Percentiles rank a stretch among this genome's conserved stretches.
These are phyloP conservation scores for Fonsecaea nubica DNA, from an alignment of 2,329 filamentous ascomycete species.

Conservation along the genomic window DNA sequence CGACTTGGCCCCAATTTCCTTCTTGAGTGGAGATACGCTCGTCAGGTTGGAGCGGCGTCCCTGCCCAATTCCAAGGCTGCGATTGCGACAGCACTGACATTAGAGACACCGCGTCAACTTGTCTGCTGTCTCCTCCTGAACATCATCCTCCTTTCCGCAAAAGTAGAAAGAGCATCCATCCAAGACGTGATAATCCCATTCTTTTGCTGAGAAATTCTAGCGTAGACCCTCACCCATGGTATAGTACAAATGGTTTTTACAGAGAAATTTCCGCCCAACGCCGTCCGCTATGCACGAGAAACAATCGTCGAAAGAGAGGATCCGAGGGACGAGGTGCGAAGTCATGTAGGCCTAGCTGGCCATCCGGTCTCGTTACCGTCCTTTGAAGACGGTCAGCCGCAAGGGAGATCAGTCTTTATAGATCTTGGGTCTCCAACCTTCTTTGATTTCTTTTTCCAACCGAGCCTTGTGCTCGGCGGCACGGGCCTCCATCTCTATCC, in stretches of 20 bases:
- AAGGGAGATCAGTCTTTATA: slow-evolving; percentile 77
- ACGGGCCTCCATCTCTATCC: slow-evolving; percentile 85
- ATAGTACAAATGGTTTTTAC: slow-evolving; percentile 31
- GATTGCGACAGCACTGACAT: neutral
- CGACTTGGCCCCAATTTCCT: slow-evolving; percentile 2
- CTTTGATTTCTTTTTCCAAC: slow-evolving; percentile 77
- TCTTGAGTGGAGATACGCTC: slow-evolving; percentile 26
- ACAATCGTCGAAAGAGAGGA: slow-evolving; percentile 17
- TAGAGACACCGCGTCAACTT: neutral
- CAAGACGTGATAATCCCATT: slow-evolving; percentile 9
- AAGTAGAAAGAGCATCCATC: slow-evolving; percentile 5
- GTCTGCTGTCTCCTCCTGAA: neutral
- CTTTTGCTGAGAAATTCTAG: slow-evolving; percentile 12
- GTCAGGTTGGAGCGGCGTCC: neutral
- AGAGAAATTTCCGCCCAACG: slow-evolving; percentile 26
- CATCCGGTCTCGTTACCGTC: slow-evolving; percentile 36
- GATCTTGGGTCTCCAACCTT: slow-evolving; percentile 93
- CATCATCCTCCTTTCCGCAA: neutral
- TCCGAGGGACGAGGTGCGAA: slow-evolving; percentile 2
- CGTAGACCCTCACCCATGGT: slow-evolving; percentile 6
- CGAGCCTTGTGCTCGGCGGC: slow-evolving; percentile 73
- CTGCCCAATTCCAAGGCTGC: neutral
- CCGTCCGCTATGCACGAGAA: slow-evolving; percentile 38
- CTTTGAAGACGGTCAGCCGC: slow-evolving; percentile 38
- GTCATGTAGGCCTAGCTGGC: slow-evolving; percentile 7